These are phyloP conservation scores for Ceratocystis smalleyi DNA, from an alignment of 2,329 filamentous ascomycete species.

Conservation along the genomic window DNA sequence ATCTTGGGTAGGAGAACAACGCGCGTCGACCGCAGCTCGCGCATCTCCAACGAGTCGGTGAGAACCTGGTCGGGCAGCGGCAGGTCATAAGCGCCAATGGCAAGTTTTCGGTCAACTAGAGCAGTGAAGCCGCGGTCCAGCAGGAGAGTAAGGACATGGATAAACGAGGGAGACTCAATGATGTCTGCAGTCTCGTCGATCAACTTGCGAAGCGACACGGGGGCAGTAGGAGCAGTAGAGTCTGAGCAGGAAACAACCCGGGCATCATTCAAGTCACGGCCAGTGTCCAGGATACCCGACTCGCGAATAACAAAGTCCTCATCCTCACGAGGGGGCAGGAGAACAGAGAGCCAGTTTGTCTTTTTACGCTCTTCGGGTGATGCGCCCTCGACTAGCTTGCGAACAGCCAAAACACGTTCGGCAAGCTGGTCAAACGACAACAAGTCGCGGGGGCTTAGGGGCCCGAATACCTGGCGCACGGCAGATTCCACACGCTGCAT, in stretches of 20 bases:
- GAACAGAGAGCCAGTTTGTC: conserved; percentile 61
- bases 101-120: conserved; percentile 69
- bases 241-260: conserved; percentile 20
- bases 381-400: conserved; percentile 65
- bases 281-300: conserved; percentile 57
- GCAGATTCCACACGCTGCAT: conserved; percentile 69
- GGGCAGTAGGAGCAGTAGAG: conserved; percentile 17
- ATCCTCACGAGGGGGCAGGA: conserved; percentile 63
- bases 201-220: conserved; percentile 53
- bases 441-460: conserved; percentile 74
- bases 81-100: conserved; percentile 58
- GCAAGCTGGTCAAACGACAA: conserved; percentile 67
- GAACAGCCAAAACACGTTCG: conserved; percentile 65
- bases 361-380: conserved; percentile 28
- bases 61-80: conserved; percentile 15
- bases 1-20: conserved; percentile 63
- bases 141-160: conserved; percentile 68
- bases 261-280: conserved; percentile 17
- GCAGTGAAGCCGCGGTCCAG: conserved; percentile 78
- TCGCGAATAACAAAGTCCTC: conserved; percentile 75
- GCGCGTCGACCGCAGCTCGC: conserved; percentile 42
- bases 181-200: conserved; percentile 93
- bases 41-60: conserved; percentile 13
- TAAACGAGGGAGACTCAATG: conserved; percentile 83
- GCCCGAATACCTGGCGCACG: conserved; percentile 79